Base-by-base conservation (phyloP, 495 filamentous ascomycete genomes). In the Pyrenopolyporus hunteri region DNA sequence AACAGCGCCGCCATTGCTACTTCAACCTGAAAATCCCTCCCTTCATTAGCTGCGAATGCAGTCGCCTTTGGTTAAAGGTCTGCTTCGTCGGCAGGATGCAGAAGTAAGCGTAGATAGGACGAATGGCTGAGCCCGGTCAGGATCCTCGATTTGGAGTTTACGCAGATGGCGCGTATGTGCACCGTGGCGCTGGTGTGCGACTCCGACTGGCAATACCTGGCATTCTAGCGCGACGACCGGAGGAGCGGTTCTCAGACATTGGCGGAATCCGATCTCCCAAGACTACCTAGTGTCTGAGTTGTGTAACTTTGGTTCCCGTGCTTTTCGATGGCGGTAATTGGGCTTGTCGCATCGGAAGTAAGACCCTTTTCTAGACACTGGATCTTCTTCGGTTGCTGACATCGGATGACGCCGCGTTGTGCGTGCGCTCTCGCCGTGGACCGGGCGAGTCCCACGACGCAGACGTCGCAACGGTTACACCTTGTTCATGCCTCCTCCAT, bases 1-100 rank as follows among this genome's bases (percentile, higher is more conserved):
- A 17, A 16, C 20, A 29, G 22, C 31, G 20, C 32, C 0, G 3
- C 22, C n/a, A n/a, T n/a, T n/a, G n/a, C 10, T 29, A 16, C 10
- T 46, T 4, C 42, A 57, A 37, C 29, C 33, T 55, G 42, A 54
- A 31, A 26, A 19, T 13, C 9, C 20, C 31, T 31, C 46, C 29
- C 13, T 9, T 5, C 44, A 26, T 40, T 11, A n/a, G 11, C 35
- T 32, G 8, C 25, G 35, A 51, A 35, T 6, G 32, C 35, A 4
- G 43, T 25, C 35, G 33, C 39, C 44, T 22, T 40, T 19, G 45
- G 9, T 43, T 10, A 33, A 31, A 20, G 7, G 28, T 10, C 20
- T 28, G 8, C 20, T 10, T 43, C 19, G 28, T 20, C 31, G 19
- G 32, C 25, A 13, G n/a, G 17, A 22, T 11, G 20, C 47, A 37